Base-by-base conservation (phyloP, 2,329 filamentous ascomycete species). In the Cladosporium sp. region DNA sequence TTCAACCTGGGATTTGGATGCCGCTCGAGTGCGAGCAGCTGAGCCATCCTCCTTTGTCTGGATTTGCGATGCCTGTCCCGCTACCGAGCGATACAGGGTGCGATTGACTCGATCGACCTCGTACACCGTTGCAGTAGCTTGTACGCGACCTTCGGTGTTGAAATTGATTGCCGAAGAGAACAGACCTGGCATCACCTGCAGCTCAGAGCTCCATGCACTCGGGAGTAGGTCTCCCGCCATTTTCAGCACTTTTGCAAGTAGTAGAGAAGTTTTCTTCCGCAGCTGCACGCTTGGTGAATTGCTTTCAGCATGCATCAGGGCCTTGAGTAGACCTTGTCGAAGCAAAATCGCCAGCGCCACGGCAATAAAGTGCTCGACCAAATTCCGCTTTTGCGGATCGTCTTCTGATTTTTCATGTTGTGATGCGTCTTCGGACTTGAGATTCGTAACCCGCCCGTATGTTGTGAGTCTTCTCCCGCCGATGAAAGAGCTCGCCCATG, bases 61-160 rank as follows among this genome's bases (percentile, higher is more conserved):
- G 12, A 53, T 47, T n/a, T 56, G 52, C 7, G 49, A 54, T 19
- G 38, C 54, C 60, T 17, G 65, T 7, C 49, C 65, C n/a, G 73
- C 72, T 5, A 82, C 80, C 42, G 89, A 95, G 51, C 90, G 81
- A 64, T 95, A 95, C 12, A 99, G 73, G 0, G 91, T 97, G 56
- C 89, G 83, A 67, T 92, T 99, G 58, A 99, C 90, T 65, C 92
- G 96, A 71, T 96, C 96, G 48, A 99, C 95, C 66, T 97, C 93
- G 63, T 97, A 99, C 11, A 99, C 89, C 15, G 95, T 95, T 7
- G 89, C 85, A 7, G 89, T 91, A 6, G 92, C 89, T 51, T 87
- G 77, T 59, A 91, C 91, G 49, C 89, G 84, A 19, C 83, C 79
- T 24, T 91, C 82, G 17, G 83, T 77, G 18, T 81, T 75, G 60